phyloP scores from a whole-genome alignment of 129 eudicot species.

The Flaveria brownii region DNA sequence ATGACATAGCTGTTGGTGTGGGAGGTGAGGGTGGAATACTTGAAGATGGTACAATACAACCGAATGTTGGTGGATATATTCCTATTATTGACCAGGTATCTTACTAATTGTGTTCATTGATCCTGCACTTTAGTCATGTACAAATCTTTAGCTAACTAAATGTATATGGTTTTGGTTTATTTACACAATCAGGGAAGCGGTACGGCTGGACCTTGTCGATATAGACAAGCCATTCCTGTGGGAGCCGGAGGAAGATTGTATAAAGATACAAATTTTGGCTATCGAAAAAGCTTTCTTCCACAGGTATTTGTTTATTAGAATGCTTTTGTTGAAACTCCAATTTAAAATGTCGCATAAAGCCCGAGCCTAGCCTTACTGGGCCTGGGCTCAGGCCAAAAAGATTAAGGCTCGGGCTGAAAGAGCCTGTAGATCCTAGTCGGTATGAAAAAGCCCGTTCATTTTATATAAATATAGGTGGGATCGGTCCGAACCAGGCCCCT shows the following conservation, averaged over 20 bases:
- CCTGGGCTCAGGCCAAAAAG: neutral
- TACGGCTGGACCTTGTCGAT: constrained; percentile 85
- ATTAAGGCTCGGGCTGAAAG: neutral
- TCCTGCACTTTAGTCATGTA: neutral
- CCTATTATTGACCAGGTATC: constrained; percentile 86
- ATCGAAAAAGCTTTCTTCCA: constrained; percentile 77
- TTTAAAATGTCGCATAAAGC: neutral
- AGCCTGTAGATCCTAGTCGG: neutral
- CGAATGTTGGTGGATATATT: constrained; percentile 86
- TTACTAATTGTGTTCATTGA: neutral
- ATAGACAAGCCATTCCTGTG: constrained; percentile 79
- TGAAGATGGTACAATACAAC: constrained; percentile 60
- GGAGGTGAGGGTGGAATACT: constrained; percentile 95
- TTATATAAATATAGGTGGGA: neutral
- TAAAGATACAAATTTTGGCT: constrained; percentile 73
- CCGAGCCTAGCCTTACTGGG: neutral
- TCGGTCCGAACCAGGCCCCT: no score
- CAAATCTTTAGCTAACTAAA: neutral
- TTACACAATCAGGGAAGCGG: constrained; percentile 47
- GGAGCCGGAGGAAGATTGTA: constrained; percentile 72
- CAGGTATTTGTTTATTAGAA: constrained; percentile 45
- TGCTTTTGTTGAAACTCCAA: constrained; percentile 4
- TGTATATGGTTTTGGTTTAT: constrained; percentile 3
- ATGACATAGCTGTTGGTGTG: constrained; percentile 78
- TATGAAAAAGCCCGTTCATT: neutral